phyloP scores from a whole-genome alignment of 306 rosid species.

The Psophocarpus tetragonolobus region DNA sequence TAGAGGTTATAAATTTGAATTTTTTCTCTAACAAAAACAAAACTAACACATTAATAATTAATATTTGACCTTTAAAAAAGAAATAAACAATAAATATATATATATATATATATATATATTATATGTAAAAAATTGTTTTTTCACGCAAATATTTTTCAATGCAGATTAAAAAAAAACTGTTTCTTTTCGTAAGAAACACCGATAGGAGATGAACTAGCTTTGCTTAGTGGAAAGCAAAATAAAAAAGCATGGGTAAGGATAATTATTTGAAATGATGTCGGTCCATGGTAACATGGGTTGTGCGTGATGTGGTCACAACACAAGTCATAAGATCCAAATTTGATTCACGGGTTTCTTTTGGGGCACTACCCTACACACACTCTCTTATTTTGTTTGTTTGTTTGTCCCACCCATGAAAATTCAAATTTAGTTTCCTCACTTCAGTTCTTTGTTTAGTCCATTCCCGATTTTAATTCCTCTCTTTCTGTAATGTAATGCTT shows the following conservation, averaged over 20 bases:
- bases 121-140: too few species aligned
- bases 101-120: too few species aligned
- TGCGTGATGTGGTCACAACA: conserved; percentile 8
- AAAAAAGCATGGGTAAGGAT: not conserved
- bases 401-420: too few species aligned
- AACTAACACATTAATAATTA: too few species aligned
- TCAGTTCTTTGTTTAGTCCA: not conserved
- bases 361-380: not conserved
- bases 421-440: not conserved
- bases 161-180: too few species aligned
- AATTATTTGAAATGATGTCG: not conserved
- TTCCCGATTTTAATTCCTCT: not conserved
- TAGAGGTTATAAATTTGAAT: too few species aligned
- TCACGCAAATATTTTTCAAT: too few species aligned
- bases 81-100: too few species aligned
- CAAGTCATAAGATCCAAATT: conserved; percentile 1
- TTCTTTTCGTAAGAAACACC: too few species aligned
- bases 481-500: not conserved
- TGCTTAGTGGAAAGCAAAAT: not conserved
- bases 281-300: conserved; percentile 26
- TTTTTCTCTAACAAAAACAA: too few species aligned
- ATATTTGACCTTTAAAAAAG: too few species aligned
- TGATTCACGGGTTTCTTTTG: conserved; percentile 37
- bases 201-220: too few species aligned
- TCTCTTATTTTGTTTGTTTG: not conserved